A percentile compares a stretch with the other conserved stretches of the same genome.
Conservation (phyloP, 768 basidiomycete genomes). For the Astraeus odoratus region DNA sequence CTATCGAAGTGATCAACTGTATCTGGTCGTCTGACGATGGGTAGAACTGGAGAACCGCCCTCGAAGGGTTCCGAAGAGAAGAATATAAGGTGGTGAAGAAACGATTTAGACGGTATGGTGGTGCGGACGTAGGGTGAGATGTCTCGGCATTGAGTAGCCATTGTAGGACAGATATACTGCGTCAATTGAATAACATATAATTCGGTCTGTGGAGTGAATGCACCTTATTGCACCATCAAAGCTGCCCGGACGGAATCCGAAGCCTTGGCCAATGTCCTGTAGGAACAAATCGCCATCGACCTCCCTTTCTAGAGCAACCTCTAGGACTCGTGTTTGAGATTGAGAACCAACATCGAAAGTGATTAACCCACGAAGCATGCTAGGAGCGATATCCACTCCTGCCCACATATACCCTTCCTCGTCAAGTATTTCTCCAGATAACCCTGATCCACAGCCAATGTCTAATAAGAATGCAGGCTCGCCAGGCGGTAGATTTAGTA, state of each 20-base stretch:
- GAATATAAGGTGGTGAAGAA: slow-evolving; percentile 95
- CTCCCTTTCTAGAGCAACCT: slow-evolving; percentile 92
- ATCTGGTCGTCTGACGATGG: slow-evolving; percentile 97
- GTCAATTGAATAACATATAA: background rate
- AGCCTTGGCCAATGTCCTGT: slow-evolving; percentile 97
- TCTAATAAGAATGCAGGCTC: slow-evolving; percentile 85
- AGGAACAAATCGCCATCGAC: slow-evolving; percentile 95
- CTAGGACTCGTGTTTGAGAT: slow-evolving; percentile 33
- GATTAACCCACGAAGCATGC: slow-evolving; percentile 78
- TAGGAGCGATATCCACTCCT: slow-evolving; percentile 91
- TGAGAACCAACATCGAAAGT: background rate
- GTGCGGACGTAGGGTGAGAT: slow-evolving; percentile 82
- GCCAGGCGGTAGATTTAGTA: slow-evolving; percentile 74
- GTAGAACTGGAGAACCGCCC: slow-evolving; percentile 91
- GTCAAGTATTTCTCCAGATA: slow-evolving; percentile 93
- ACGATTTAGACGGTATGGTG: slow-evolving; percentile 72
- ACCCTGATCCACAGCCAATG: slow-evolving; percentile 95
- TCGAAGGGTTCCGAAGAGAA: slow-evolving; percentile 74
- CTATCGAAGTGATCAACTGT: slow-evolving; percentile 86
- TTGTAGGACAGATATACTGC: slow-evolving; percentile 95
- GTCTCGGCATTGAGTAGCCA: slow-evolving; percentile 98
- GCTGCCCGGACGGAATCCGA: slow-evolving; percentile 92
- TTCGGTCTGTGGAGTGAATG: slow-evolving; percentile 7
- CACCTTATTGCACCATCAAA: slow-evolving; percentile 98
- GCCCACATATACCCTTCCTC: slow-evolving; percentile 92